Evolutionary conservation across 257 asterid genomes (phyloP).

Genomic region (Solanum arcanum): DNA sequence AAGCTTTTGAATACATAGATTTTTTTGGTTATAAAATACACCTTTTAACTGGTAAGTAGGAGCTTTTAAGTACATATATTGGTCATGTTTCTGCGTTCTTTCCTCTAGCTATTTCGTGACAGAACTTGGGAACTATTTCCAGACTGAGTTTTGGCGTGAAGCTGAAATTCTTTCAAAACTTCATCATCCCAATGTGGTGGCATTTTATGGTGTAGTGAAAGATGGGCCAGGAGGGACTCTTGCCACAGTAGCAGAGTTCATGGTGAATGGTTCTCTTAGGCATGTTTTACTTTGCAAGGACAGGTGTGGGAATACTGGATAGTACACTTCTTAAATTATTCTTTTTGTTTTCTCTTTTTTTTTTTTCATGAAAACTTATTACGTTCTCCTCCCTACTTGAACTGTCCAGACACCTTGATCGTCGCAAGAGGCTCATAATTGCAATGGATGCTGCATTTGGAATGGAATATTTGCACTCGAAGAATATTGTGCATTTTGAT

Average conservation of each 20-base stretch:
- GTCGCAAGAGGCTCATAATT: slow-evolving; percentile 1
- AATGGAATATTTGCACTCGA: slow-evolving; percentile 4
- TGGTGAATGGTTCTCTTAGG: slow-evolving; percentile 13
- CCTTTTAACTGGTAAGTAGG: neutral
- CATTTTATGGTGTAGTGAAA: slow-evolving; percentile 13
- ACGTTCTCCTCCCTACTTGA: neutral
- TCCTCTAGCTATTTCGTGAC: neutral
- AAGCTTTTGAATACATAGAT: neutral
- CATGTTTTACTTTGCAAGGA: slow-evolving; percentile 7
- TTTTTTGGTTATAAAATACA: neutral
- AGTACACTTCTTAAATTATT: neutral
- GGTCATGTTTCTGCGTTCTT: neutral
- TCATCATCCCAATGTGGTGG: slow-evolving; percentile 15
- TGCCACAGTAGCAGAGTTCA: slow-evolving; percentile 10
- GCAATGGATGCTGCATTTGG: slow-evolving; percentile 7
- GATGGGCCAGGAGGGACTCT: slow-evolving; percentile 10
- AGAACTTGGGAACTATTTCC: neutral
- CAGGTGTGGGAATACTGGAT: neutral
- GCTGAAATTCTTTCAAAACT: slow-evolving; percentile 8
- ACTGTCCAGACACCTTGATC: neutral
- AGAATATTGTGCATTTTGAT: slow-evolving; percentile 4
- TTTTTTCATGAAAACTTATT: neutral
- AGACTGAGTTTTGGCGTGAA: slow-evolving; percentile 14
- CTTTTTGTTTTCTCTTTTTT: neutral
- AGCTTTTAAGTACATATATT: neutral